Percentiles rank a stretch among this genome's conserved stretches.
Evolutionary conservation across 208 protist species (phyloP).

Genomic region (Angomonas deanei): DNA sequence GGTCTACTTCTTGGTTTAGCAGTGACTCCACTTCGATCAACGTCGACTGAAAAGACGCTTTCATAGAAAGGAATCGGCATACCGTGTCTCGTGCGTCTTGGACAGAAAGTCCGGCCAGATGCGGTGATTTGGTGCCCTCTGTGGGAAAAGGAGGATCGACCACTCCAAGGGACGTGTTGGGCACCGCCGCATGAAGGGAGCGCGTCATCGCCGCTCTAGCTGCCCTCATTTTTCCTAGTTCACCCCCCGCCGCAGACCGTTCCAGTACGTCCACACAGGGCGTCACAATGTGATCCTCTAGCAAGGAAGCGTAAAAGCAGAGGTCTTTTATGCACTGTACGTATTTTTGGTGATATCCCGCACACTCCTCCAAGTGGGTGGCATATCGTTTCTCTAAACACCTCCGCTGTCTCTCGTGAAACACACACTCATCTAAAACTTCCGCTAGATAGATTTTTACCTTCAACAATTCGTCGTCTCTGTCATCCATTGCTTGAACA

Average conservation of each 20-base stretch:
- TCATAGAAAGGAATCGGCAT: neutral
- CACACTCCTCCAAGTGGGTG: slow-evolving; percentile 7
- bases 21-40: too few species aligned
- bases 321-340: neutral
- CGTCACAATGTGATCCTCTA: neutral
- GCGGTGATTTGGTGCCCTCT: too few species aligned
- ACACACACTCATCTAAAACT: slow-evolving; percentile 76
- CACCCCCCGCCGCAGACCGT: too few species aligned
- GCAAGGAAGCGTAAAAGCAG: neutral
- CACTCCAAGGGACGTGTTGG: too few species aligned
- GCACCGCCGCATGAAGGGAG: too few species aligned
- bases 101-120: too few species aligned
- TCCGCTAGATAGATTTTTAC: slow-evolving; percentile 47
- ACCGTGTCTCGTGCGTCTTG: neutral
- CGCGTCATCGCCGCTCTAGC: too few species aligned
- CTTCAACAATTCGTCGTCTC: slow-evolving; percentile 17
- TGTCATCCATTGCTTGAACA: slow-evolving; percentile 7
- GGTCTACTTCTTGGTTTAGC: neutral
- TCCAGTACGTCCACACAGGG: neutral
- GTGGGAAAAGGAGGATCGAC: too few species aligned
- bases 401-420: slow-evolving; percentile 57
- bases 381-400: slow-evolving; percentile 26
- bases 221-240: too few species aligned
- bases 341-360: neutral
- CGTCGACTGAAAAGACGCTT: too few species aligned